Evolutionary conservation across 2,329 filamentous ascomycete genomes (phyloP).

Genomic region (Coniochaeta sp.): DNA sequence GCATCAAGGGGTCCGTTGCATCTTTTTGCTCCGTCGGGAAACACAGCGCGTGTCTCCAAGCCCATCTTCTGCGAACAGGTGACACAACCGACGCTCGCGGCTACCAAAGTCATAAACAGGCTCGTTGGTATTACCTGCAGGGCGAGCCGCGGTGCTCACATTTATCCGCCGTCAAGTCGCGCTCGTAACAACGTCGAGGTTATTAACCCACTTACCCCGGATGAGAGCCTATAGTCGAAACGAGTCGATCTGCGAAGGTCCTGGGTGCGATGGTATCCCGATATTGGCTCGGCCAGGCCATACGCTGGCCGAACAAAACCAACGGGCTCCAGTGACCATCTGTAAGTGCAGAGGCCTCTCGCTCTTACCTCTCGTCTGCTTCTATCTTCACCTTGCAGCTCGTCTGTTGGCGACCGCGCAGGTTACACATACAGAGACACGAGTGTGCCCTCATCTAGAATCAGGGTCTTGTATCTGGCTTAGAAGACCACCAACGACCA

Average conservation of each 20-base stretch:
- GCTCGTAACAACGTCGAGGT: not conserved
- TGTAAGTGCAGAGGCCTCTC: not conserved
- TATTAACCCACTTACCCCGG: conserved; percentile 1
- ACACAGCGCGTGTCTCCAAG: too few relatives aligned
- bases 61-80: too few relatives aligned
- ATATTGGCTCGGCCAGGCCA: not conserved
- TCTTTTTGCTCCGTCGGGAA: too few relatives aligned
- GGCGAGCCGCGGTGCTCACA: not conserved
- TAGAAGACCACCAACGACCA: not conserved
- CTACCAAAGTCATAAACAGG: too few relatives aligned
- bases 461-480: not conserved
- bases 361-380: not conserved
- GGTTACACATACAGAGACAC: not conserved
- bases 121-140: not conserved
- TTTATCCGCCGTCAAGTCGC: not conserved
- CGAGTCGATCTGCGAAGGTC: not conserved
- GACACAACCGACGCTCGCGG: too few relatives aligned
- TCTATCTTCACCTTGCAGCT: not conserved
- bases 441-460: not conserved
- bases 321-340: not conserved
- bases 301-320: not conserved
- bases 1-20: too few relatives aligned
- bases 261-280: not conserved
- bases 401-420: not conserved
- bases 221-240: conserved; percentile 2